Evolutionary conservation across 129 eudicot genomes (phyloP), one percentile per base, ranked within the genome.

Genomic region (Pseudognaphalium luteoalbum): DNA sequence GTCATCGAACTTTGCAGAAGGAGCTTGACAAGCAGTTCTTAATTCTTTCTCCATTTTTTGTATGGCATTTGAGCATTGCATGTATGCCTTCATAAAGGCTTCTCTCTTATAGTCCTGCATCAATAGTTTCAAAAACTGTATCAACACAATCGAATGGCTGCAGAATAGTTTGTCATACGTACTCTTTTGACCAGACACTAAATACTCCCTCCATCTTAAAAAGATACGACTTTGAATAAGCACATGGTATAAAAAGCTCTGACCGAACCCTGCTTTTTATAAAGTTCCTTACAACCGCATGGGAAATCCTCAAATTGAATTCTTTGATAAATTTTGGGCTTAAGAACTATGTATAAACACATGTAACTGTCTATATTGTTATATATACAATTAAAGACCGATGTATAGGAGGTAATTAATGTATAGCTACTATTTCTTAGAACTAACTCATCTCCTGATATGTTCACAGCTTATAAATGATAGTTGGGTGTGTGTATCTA

Each of bases 41-140:
- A 95, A 86, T 66, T 87, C 88, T 86, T 85, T 95, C 76, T 91
- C 99, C 99, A 95, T 91, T 60, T 72, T 81, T 77, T 89, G 96
- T 69, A 95, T 83, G 44, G 91, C 88, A 81, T 76, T 89, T 44
- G 97, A 71, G 78, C 96, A 87, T 66, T 84, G 92, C 72, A 89
- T 73, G 80, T 87, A 90, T 17, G 99, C 99, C 85, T 95, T 96
- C 88, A 89, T 83, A 69, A 79, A 95, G 19, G 94, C 99, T 76
- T 91, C 93, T 81, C 83, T 91, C 85, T 95, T 91, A 44, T 86
- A 84, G 74, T 91, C 99, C 99, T 95, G 85, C 92, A 89, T 81
- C 78, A 90, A 32, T 41, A 72, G 66, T 20, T 76, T 68, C 15
- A 78, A 21, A 77, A 74, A 65, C 22, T 75, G 75, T 74, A 61